phyloP scores from a whole-genome alignment of 768 basidiomycete genomes.

The Fistulinella prunicolor region DNA sequence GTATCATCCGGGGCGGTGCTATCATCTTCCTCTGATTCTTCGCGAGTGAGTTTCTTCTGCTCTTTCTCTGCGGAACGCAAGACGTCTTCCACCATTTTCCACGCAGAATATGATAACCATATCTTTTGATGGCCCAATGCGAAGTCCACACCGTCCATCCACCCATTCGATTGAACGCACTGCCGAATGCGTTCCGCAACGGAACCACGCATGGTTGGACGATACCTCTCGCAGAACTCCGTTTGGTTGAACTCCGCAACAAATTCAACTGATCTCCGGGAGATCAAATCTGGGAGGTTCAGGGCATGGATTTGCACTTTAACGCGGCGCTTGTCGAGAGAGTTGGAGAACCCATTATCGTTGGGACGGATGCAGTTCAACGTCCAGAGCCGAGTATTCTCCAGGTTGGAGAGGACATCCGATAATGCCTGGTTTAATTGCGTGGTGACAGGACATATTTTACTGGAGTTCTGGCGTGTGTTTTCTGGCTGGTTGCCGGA shows the following conservation, averaged over 20 bases:
- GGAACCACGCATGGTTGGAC: conserved; percentile 48
- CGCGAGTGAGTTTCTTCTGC: conserved; percentile 38
- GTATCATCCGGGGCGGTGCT: conserved; percentile 40
- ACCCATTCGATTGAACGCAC: conserved; percentile 49
- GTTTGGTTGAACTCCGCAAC: conserved; percentile 46
- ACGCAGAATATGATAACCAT: conserved; percentile 54
- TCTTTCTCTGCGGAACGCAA: conserved; percentile 52
- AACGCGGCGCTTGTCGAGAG: conserved; percentile 61
- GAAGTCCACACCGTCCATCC: conserved; percentile 55
- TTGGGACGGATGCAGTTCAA: conserved; percentile 62
- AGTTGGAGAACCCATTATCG: conserved; percentile 60
- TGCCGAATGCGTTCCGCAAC: conserved; percentile 46
- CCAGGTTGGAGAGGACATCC: conserved; percentile 44
- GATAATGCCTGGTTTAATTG: conserved; percentile 56
- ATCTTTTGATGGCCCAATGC: conserved; percentile 50
- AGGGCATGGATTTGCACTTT: conserved; percentile 54
- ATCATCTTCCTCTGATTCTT: conserved; percentile 45
- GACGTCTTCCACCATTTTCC: conserved; percentile 61
- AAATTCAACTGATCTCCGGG: conserved; percentile 49
- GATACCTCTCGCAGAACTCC: conserved; percentile 53
- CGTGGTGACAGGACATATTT: conserved; percentile 56
- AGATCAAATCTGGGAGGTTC: conserved; percentile 51
- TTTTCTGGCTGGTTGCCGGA: conserved; percentile 31
- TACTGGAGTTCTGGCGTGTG: conserved; percentile 45
- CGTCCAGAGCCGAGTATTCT: conserved; percentile 50